A percentile compares a stretch with the other conserved stretches of the same genome.
These are phyloP conservation scores for Fusarium subtropicale DNA, from an alignment of 2,329 filamentous ascomycete species.

Conservation along the genomic window DNA sequence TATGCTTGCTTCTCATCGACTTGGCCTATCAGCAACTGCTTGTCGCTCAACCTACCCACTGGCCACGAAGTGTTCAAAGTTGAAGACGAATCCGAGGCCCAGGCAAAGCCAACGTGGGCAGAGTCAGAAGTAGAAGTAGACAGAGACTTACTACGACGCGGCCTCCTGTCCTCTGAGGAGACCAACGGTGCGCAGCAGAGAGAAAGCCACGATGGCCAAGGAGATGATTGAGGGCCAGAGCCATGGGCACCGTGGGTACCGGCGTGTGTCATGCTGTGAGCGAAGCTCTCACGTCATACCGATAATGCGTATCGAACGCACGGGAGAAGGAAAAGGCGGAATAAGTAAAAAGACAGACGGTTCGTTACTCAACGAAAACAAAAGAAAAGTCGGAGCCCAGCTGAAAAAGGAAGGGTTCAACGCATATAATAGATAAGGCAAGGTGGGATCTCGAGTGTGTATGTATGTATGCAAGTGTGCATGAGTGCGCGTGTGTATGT, in stretches of 20 bases:
- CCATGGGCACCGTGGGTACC: conserved; percentile 58
- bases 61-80: conserved; percentile 45
- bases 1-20: conserved; percentile 48
- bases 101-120: conserved; percentile 30
- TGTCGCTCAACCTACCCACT: conserved; percentile 45
- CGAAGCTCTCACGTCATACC: conserved; percentile 45
- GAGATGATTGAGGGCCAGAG: conserved; percentile 54
- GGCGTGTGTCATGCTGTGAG: conserved; percentile 56
- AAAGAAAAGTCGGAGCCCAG: conserved; percentile 11
- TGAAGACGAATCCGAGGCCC: conserved; percentile 40
- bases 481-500: conserved; percentile 30
- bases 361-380: conserved; percentile 19
- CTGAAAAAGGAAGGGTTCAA: conserved; percentile 17
- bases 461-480: conserved; percentile 27
- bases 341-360: conserved; percentile 20
- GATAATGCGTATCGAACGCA: conserved; percentile 31
- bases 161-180: conserved; percentile 55
- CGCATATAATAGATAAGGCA: conserved; percentile 16
- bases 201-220: conserved; percentile 61
- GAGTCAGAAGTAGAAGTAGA: conserved; percentile 42
- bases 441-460: conserved; percentile 29
- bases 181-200: conserved; percentile 59
- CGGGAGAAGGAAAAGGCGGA: conserved; percentile 24
- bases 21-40: conserved; percentile 50
- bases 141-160: conserved; percentile 54